Conservation (phyloP, 2,329 filamentous ascomycete genomes). For the Rhexocercosporidium sp. region DNA sequence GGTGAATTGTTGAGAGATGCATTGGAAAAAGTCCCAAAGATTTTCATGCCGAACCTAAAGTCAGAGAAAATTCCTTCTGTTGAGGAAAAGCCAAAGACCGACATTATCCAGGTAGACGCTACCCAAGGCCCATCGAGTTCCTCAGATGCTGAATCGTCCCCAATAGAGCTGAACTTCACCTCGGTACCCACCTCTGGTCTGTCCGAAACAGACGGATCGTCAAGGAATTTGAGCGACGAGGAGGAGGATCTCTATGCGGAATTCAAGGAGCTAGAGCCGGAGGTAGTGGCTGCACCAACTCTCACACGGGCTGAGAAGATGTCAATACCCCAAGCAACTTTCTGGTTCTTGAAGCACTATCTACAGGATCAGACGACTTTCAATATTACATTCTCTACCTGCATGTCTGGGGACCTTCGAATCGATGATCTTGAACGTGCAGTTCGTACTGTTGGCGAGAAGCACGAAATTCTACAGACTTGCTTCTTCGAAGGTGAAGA, state of each 20-base stretch:
- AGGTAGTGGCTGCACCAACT: neutral
- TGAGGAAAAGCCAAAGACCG: neutral
- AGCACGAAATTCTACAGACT: slow-evolving; percentile 39
- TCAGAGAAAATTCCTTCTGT: neutral
- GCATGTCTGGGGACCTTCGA: slow-evolving; percentile 30
- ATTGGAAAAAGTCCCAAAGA: neutral
- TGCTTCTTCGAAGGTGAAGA: slow-evolving; percentile 31
- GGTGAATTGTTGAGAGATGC: neutral
- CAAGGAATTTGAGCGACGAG: neutral
- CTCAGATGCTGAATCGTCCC: slow-evolving; percentile 10
- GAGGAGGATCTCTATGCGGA: slow-evolving; percentile 10
- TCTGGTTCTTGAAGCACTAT: slow-evolving; percentile 37
- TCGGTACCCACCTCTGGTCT: neutral
- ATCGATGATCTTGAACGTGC: slow-evolving; percentile 30
- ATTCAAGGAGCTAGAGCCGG: neutral
- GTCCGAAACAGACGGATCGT: neutral
- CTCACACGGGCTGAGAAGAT: slow-evolving; percentile 2
- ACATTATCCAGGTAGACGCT: neutral
- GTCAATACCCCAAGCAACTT: slow-evolving; percentile 22
- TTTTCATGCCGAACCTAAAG: neutral
- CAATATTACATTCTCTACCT: slow-evolving; percentile 31
- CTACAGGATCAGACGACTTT: slow-evolving; percentile 37
- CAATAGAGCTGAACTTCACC: slow-evolving; percentile 5
- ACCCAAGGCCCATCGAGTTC: neutral
- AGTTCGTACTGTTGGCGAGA: slow-evolving; percentile 23